Base-by-base conservation (phyloP, 2,329 filamentous ascomycete genomes). In the Fusarium drepaniforme region DNA sequence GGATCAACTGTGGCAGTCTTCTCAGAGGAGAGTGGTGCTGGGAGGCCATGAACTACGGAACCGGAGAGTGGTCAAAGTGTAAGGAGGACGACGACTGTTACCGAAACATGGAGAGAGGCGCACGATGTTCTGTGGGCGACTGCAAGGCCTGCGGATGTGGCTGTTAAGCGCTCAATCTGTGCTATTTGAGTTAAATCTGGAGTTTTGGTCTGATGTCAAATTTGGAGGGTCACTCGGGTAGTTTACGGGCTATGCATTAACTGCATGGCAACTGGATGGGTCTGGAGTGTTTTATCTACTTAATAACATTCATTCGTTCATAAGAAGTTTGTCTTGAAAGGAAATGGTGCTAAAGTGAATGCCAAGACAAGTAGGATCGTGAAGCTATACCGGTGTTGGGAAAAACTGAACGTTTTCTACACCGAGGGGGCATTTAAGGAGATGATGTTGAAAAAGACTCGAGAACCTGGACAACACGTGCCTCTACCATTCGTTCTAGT, bases 111-210 rank as follows among this genome's bases (percentile, higher is more conserved):
- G 53, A 60, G 12, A 11, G 13, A 13, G 64, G 56, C 8, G 56
- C 56, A 11, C 30, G 56, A 44, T 66, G 56, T 5, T 49, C 53
- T 2, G 23, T 49, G 2, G 56, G 64, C 6, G 30, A 16, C 33
- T 66, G 64, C 33, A 30, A 51, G 23, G 23, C 15, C 11, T 66
- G 64, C 15, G 64, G 64, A n/a, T 66, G 64, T n/a, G 56, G 64
- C 23, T 66, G 64, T 61, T 66, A 21, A 51, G 18, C 6, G 7
- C 18, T 56, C 6, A 4, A 12, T 56, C 2, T 56, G 18, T 33
- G 28, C 18, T 21, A 6, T 56, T 30, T 53, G 18, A 1, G 28
- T 16, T n/a, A 49, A 18, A 28, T 8, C 8, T 53, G 51, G 51
- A 33, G 51, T 56, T 56, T 35, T 28, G 28, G n/a, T 16, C 12